Evolutionary conservation across 257 asterid species (phyloP).

Genomic region (Solanum pennellii): DNA sequence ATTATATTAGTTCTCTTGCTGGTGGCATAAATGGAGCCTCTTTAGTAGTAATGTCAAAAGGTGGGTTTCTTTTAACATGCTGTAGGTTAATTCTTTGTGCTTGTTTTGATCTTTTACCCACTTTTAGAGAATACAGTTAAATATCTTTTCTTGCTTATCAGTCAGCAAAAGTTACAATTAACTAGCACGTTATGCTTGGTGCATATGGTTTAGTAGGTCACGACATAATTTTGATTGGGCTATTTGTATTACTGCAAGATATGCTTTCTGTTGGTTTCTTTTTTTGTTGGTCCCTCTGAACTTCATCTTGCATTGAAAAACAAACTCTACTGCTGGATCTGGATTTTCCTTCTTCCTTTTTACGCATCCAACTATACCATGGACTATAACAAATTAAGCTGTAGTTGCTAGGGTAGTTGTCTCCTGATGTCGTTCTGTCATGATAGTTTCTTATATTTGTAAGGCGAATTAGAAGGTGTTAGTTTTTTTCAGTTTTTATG

Average conservation of each 20-base stretch:
- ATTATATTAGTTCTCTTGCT: constrained; percentile 32
- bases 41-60: constrained; percentile 42
- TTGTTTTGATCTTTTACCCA: background rate
- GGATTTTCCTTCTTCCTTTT: background rate
- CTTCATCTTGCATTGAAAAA: background rate
- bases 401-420: background rate
- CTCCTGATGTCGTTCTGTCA: background rate
- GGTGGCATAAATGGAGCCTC: constrained; percentile 34
- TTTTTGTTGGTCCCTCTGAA: background rate
- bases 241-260: background rate
- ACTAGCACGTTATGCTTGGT: background rate
- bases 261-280: background rate
- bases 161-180: background rate
- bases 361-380: background rate
- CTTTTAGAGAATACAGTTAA: background rate
- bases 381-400: background rate
- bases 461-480: background rate
- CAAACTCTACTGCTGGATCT: background rate
- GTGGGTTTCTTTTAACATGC: constrained; percentile 3
- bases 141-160: background rate
- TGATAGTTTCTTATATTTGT: background rate
- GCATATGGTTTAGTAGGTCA: background rate
- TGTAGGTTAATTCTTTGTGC: background rate
- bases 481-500: background rate
- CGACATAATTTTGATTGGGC: background rate